Evolutionary conservation across 2,329 filamentous ascomycete species (phyloP), one percentile per base, ranked within the genome.

Genomic region (Microcyclospora pomicola): DNA sequence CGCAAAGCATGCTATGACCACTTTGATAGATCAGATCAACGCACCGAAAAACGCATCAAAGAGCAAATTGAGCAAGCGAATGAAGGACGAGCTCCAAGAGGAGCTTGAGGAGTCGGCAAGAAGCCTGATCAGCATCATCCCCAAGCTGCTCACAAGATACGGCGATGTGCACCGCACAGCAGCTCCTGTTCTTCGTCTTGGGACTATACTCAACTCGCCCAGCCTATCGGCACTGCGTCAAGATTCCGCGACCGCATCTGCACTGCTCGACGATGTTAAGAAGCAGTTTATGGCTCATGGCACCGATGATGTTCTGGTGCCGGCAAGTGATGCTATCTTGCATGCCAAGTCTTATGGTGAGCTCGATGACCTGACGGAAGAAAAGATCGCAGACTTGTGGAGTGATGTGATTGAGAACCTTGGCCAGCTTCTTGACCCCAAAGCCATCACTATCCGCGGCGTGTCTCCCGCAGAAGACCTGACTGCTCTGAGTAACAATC

Each of bases 251-350:
- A 80, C 77, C 2, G 93, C 92, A 54, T 75, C 79, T 6, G 76
- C 80, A 15, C 65, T 96, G 24, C 67, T 98, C 1, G 86, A 94
- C 49, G 87, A 95, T 52, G 85, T 96, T 49, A 86, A 83, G 58
- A 85, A 84, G 41, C 91, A 98, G 51, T 96, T 98, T 62, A 77
- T 82, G 50, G 77, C 85, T n/a, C 91, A 98, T 54, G 82, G 83
- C 32, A 84, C 93, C 52, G 81, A 83, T 50, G 74, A 75, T 39
- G 87, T 96, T 13, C 69, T 98, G 33, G 76, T 77, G 9, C 87
- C 95, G 59, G 88, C 86, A 11, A 80, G 82, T 19, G 71, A 77
- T 15, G 83, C 87, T 5, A 73, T 98, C 29, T 64, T 94, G 27
- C 85, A 92, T 55, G 86, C 88, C 7, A 79, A 83, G 46, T 79